Percentiles rank a stretch among this genome's conserved stretches.
phyloP scores from a whole-genome alignment of 2,329 filamentous ascomycete species.

The Leptographium galeiforme region DNA sequence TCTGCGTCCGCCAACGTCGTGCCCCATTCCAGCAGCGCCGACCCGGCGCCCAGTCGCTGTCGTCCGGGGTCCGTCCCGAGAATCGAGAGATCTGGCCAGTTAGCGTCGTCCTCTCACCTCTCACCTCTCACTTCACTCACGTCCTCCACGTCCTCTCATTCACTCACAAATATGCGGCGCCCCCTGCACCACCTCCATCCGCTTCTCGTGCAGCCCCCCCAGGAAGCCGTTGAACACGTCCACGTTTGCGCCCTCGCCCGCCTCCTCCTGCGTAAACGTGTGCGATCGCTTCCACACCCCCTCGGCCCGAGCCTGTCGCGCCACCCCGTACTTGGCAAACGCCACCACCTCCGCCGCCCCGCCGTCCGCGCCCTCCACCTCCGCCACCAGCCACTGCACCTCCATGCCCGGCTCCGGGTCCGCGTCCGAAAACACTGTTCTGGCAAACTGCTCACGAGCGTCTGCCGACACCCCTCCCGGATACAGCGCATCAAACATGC shows the following conservation, averaged over 20 bases:
- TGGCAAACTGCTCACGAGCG: slow-evolving; percentile 8
- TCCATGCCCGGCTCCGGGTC: slow-evolving; percentile 1
- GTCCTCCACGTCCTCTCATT: not conserved
- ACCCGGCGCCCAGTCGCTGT: slow-evolving; percentile 16
- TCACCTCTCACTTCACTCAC: not conserved
- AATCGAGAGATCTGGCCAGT: slow-evolving; percentile 11
- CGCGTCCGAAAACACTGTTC: slow-evolving; percentile 6
- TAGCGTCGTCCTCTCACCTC: not conserved
- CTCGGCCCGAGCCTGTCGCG: slow-evolving; percentile 11
- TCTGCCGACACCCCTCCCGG: slow-evolving; percentile 12
- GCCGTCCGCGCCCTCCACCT: slow-evolving; percentile 10
- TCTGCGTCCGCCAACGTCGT: slow-evolving; percentile 15
- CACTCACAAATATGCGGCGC: slow-evolving; percentile 15
- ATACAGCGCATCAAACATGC: slow-evolving; percentile 15
- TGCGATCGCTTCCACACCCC: slow-evolving; percentile 14
- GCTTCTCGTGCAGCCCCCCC: slow-evolving; percentile 12
- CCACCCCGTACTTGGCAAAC: slow-evolving; percentile 16
- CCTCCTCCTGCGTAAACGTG: slow-evolving; percentile 7
- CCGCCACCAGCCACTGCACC: slow-evolving; percentile 14
- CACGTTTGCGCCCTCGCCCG: slow-evolving; percentile 13
- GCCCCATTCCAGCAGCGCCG: slow-evolving; percentile 15
- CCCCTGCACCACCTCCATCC: slow-evolving; percentile 12
- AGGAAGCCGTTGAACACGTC: slow-evolving; percentile 15
- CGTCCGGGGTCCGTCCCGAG: slow-evolving; percentile 13
- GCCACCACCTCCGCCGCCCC: slow-evolving; percentile 14